Percentiles rank a stretch among this genome's conserved stretches.
Conservation (phyloP, 352 stramenopile species). For the Phytophthora meadii region DNA sequence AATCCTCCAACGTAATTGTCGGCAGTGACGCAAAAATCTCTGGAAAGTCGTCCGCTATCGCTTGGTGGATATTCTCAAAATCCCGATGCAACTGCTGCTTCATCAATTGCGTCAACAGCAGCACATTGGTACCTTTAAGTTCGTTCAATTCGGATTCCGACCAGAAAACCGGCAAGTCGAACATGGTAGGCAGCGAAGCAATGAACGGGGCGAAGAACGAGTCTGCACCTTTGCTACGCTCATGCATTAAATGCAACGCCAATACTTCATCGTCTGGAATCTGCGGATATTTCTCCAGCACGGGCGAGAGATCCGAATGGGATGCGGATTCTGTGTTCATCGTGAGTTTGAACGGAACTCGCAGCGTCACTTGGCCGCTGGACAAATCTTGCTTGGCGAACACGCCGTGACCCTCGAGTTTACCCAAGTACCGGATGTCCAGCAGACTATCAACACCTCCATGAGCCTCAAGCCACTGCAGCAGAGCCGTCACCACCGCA, state of each 20-base stretch:
- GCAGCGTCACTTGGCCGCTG: slow-evolving; percentile 49
- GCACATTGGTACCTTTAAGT: slow-evolving; percentile 61
- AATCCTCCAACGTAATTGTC: slow-evolving; percentile 56
- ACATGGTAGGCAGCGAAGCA: slow-evolving; percentile 52
- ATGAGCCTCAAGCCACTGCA: slow-evolving; percentile 48
- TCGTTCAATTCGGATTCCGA: slow-evolving; percentile 48
- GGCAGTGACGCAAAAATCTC: slow-evolving; percentile 44
- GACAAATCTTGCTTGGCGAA: slow-evolving; percentile 49
- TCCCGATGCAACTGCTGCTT: slow-evolving; percentile 60
- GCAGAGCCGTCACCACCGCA: slow-evolving; percentile 35
- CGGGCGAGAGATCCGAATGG: slow-evolving; percentile 46
- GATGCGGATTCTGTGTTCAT: slow-evolving; percentile 57
- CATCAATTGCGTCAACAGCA: slow-evolving; percentile 73
- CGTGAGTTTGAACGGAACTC: slow-evolving; percentile 58
- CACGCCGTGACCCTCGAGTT: slow-evolving; percentile 56
- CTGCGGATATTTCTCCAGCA: slow-evolving; percentile 49
- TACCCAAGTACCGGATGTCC: slow-evolving; percentile 50
- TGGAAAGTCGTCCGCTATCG: slow-evolving; percentile 53
- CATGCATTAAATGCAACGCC: slow-evolving; percentile 68
- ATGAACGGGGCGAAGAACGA: slow-evolving; percentile 72
- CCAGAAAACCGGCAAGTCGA: slow-evolving; percentile 73
- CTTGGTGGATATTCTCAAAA: slow-evolving; percentile 64
- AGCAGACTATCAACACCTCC: slow-evolving; percentile 38
- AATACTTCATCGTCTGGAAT: slow-evolving; percentile 60
- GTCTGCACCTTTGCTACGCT: slow-evolving; percentile 45